Percentiles rank a stretch among this genome's conserved stretches.
Conservation (phyloP, 2,329 filamentous ascomycete genomes). For the Chrysosporium queenslandicum region DNA sequence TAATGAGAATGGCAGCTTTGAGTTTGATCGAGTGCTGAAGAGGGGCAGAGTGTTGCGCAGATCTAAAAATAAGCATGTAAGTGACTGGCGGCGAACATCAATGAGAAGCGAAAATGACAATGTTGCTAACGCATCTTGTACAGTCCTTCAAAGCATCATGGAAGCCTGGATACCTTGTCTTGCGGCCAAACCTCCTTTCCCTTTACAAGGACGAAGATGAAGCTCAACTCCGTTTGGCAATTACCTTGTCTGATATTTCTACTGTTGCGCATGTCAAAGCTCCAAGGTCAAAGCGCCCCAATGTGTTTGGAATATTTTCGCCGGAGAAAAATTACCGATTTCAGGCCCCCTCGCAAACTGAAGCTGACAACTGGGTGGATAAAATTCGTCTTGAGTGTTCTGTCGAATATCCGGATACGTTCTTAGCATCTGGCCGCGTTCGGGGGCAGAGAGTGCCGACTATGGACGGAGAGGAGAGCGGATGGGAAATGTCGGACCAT, state of each 20-base stretch:
- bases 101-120: neutral
- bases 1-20: constrained; percentile 90
- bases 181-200: constrained; percentile 80
- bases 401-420: constrained; percentile 46
- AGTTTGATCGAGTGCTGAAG: constrained; percentile 89
- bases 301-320: constrained; percentile 88
- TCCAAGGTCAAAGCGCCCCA: constrained; percentile 72
- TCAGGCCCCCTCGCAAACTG: constrained; percentile 60
- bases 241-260: constrained; percentile 80
- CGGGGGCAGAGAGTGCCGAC: constrained; percentile 16
- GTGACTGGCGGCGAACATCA: constrained; percentile 10
- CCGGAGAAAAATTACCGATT: constrained; percentile 86
- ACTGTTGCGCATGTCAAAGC: constrained; percentile 83
- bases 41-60: constrained; percentile 76
- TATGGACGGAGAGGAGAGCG: constrained; percentile 27
- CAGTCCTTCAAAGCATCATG: constrained; percentile 57
- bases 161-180: constrained; percentile 80
- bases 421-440: constrained; percentile 33
- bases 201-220: constrained; percentile 90
- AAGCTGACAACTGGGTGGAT: constrained; percentile 79
- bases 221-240: constrained; percentile 76
- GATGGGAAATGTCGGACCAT: constrained; percentile 36
- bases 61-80: constrained; percentile 85
- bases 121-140: neutral
- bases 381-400: constrained; percentile 68